Evolutionary conservation across 2,329 filamentous ascomycete species (phyloP).

Genomic region (Colletotrichum liaoningense): DNA sequence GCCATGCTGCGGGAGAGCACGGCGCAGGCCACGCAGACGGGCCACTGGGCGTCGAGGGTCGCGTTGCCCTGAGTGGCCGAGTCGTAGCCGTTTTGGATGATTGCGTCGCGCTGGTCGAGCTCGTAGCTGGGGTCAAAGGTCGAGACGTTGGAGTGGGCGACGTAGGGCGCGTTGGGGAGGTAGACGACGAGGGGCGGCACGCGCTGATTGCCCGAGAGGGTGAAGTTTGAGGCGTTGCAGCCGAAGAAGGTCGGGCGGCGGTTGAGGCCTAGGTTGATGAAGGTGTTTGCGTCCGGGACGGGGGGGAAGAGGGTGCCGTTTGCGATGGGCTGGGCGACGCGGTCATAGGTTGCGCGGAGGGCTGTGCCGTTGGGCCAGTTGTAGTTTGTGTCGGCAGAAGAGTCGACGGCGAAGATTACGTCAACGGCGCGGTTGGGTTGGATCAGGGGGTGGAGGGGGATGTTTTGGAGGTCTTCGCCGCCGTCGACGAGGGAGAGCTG

Average conservation of each 20-base stretch:
- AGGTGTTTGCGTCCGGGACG: slow-evolving; percentile 66
- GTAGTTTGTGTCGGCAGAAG: slow-evolving; percentile 68
- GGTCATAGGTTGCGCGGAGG: slow-evolving; percentile 67
- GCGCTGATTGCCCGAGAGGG: slow-evolving; percentile 56
- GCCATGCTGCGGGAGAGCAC: slow-evolving; percentile 81
- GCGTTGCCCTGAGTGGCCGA: slow-evolving; percentile 86
- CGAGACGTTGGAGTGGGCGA: slow-evolving; percentile 79
- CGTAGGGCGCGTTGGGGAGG: slow-evolving; percentile 86
- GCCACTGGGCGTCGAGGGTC: slow-evolving; percentile 80
- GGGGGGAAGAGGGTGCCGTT: slow-evolving; percentile 68
- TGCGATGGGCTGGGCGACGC: slow-evolving; percentile 58
- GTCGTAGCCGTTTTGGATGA: slow-evolving; percentile 89
- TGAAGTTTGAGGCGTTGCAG: slow-evolving; percentile 64
- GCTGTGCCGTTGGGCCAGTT: slow-evolving; percentile 72
- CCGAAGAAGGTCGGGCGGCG: slow-evolving; percentile 72
- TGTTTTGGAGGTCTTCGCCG: slow-evolving; percentile 82
- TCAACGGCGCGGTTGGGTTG: slow-evolving; percentile 68
- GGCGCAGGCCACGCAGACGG: slow-evolving; percentile 88
- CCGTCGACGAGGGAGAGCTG: slow-evolving; percentile 82
- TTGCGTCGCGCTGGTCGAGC: slow-evolving; percentile 75
- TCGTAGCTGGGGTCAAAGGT: slow-evolving; percentile 79
- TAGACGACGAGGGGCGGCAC: slow-evolving; percentile 84
- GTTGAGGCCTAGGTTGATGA: slow-evolving; percentile 69
- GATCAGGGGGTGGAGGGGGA: slow-evolving; percentile 77
- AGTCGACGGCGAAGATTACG: slow-evolving; percentile 74